Conservation (phyloP, 2,329 filamentous ascomycete species). For the Sordariomycetes sp. region DNA sequence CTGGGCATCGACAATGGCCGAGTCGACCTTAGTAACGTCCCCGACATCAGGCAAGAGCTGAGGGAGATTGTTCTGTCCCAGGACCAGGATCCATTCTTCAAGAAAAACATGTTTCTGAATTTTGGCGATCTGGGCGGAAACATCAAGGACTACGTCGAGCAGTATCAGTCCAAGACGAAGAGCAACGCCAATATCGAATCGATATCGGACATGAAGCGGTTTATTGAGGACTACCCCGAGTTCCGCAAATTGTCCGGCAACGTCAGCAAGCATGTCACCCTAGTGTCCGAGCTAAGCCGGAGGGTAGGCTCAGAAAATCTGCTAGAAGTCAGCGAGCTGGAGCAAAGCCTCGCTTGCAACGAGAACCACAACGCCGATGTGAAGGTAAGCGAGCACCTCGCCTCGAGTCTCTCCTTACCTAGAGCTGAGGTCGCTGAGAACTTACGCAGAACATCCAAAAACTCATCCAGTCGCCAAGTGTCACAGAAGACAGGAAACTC, state of each 20-base stretch:
- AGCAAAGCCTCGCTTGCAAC: conserved; percentile 93
- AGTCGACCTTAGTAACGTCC: conserved; percentile 74
- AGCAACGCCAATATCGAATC: conserved; percentile 93
- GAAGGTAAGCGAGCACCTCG: conserved; percentile 43
- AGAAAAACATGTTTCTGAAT: conserved; percentile 97
- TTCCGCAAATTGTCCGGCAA: conserved; percentile 95
- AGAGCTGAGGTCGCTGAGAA: not conserved
- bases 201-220: conserved; percentile 97
- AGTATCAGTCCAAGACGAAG: conserved; percentile 96
- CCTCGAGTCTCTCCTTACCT: not conserved
- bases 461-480: conserved; percentile 66
- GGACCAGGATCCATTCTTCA: conserved; percentile 98
- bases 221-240: conserved; percentile 97
- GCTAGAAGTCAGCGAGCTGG: conserved; percentile 92
- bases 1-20: conserved; percentile 91
- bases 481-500: conserved; percentile 73
- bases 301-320: conserved; percentile 75
- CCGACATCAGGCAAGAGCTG: conserved; percentile 73
- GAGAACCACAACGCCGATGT: conserved; percentile 87
- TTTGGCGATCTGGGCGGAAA: conserved; percentile 92
- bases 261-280: conserved; percentile 93
- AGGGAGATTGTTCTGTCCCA: conserved; percentile 91
- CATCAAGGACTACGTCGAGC: conserved; percentile 96
- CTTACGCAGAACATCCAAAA: conserved; percentile 59
- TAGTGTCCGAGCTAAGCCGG: conserved; percentile 86